phyloP scores from a whole-genome alignment of 495 filamentous ascomycete genomes.

The Hypoxylon fuscum region DNA sequence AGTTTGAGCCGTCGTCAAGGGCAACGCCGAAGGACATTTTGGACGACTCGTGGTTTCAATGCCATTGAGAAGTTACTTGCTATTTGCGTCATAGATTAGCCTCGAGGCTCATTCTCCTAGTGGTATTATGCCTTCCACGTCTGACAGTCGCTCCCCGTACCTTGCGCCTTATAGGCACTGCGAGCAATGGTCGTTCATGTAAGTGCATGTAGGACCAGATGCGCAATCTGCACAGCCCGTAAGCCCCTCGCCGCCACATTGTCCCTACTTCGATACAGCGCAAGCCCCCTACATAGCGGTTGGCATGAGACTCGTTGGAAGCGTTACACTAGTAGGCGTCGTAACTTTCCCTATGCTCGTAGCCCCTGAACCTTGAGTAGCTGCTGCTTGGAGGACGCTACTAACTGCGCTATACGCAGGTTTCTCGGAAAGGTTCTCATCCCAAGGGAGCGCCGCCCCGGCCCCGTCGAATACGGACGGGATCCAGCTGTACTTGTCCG shows the following conservation, averaged over 20 bases:
- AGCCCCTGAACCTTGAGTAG: background rate
- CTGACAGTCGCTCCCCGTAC: too few relatives aligned
- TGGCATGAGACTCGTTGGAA: background rate
- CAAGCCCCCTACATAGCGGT: background rate
- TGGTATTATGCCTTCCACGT: too few relatives aligned
- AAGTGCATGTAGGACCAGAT: slow-evolving; percentile 37
- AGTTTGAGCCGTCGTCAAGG: too few relatives aligned
- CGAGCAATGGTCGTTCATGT: slow-evolving; percentile 43
- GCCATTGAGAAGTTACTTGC: too few relatives aligned
- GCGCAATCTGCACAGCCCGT: slow-evolving; percentile 46
- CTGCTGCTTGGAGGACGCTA: slow-evolving; percentile 3
- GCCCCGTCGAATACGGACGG: slow-evolving; percentile 63
- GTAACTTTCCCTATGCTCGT: background rate
- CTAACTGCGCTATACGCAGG: slow-evolving; percentile 58
- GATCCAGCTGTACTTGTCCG: slow-evolving; percentile 66
- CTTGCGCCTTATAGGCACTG: slow-evolving; percentile 48
- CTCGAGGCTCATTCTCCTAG: too few relatives aligned
- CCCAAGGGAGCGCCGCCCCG: slow-evolving; percentile 61
- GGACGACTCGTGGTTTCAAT: too few relatives aligned
- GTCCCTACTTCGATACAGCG: slow-evolving; percentile 39
- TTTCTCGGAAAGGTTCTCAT: slow-evolving; percentile 62
- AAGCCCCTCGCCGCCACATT: slow-evolving; percentile 51
- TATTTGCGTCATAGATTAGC: too few relatives aligned
- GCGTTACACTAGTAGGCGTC: background rate
- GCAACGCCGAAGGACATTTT: too few relatives aligned